A percentile compares a stretch with the other conserved stretches of the same genome.
Evolutionary conservation across 2,329 filamentous ascomycete species (phyloP).

Genomic region (Talaromyces sp.): DNA sequence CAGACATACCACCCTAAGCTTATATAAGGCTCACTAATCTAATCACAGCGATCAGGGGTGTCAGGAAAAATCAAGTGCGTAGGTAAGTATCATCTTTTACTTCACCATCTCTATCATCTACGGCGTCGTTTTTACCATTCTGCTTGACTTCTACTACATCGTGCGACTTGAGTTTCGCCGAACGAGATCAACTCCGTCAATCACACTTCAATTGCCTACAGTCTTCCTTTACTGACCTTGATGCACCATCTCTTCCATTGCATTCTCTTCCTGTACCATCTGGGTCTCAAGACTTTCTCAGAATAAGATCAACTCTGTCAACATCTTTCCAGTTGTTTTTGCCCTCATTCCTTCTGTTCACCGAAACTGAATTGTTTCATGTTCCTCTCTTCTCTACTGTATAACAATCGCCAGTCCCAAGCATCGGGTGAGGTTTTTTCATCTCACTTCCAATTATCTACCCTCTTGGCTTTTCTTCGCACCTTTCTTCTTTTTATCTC

Average conservation of each 20-base stretch:
- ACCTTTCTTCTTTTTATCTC: neutral
- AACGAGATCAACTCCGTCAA: neutral
- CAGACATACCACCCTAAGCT: too few species aligned
- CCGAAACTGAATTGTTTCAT: neutral
- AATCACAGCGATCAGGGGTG: too few species aligned
- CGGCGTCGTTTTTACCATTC: neutral
- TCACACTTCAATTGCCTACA: neutral
- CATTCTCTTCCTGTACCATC: neutral
- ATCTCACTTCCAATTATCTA: neutral
- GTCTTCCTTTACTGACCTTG: neutral
- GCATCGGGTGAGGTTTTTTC: neutral
- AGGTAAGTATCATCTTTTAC: neutral
- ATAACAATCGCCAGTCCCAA: neutral
- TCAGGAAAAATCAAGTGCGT: too few species aligned
- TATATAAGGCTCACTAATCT: too few species aligned
- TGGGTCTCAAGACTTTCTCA: neutral
- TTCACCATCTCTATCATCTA: neutral
- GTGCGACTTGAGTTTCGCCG: neutral
- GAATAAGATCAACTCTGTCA: neutral
- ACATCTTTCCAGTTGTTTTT: neutral
- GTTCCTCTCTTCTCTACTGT: neutral
- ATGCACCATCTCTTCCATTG: neutral
- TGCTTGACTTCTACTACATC: neutral
- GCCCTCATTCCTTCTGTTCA: neutral
- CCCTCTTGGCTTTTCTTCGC: neutral